phyloP scores from a whole-genome alignment of 2,329 filamentous ascomycete species.

The Arthrobotrys megalospora region DNA sequence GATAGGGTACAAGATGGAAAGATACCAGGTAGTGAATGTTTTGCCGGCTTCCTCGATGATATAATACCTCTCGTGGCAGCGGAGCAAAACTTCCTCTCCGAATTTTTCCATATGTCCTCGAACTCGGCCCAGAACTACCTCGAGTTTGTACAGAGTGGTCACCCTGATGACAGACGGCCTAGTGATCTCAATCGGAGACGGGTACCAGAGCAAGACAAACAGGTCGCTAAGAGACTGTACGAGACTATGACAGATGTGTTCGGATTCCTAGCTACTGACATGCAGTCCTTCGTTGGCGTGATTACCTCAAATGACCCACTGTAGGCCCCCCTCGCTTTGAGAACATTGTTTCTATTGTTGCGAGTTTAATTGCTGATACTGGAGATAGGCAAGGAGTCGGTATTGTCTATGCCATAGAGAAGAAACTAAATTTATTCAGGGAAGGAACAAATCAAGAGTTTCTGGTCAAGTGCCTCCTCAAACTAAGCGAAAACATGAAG shows the following conservation, averaged over 20 bases:
- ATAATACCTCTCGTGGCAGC: constrained; percentile 86
- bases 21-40: constrained; percentile 74
- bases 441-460: constrained; percentile 92
- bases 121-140: constrained; percentile 78
- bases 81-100: constrained; percentile 97
- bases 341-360: constrained; percentile 3
- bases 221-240: constrained; percentile 86
- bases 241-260: constrained; percentile 91
- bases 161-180: constrained; percentile 78
- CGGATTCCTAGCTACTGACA: constrained; percentile 82
- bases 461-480: constrained; percentile 82
- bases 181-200: constrained; percentile 81
- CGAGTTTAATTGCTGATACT: constrained; percentile 22
- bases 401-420: constrained; percentile 84
- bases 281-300: constrained; percentile 87
- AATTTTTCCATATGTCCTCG: constrained; percentile 95
- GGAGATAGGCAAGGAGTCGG: constrained; percentile 85
- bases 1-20: constrained; percentile 75
- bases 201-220: constrained; percentile 89
- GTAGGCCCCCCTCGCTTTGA: constrained; percentile 71
- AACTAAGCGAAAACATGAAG: constrained; percentile 81
- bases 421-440: constrained; percentile 82
- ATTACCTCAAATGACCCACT: constrained; percentile 83
- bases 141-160: constrained; percentile 78
- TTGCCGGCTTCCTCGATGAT: constrained; percentile 84